phyloP scores from a whole-genome alignment of 164 flowering plant species.

The Annona cherimola region DNA sequence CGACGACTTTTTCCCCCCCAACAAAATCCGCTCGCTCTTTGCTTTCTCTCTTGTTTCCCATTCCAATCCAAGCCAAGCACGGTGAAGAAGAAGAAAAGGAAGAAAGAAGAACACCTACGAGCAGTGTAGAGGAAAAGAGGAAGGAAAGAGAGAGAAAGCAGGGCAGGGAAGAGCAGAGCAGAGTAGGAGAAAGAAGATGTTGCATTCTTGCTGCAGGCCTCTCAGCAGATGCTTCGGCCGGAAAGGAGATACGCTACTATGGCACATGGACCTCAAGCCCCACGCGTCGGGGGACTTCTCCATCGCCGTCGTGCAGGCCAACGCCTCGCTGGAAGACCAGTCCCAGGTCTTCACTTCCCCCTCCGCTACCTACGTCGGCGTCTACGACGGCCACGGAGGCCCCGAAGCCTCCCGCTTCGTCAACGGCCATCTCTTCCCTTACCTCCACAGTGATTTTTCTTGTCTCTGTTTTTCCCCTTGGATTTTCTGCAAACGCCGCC shows the following conservation, averaged over 20 bases:
- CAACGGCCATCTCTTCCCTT: constrained; percentile 39
- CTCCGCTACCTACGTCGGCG: constrained; percentile 48
- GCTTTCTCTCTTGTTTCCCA: neutral
- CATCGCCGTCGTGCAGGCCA: constrained; percentile 63
- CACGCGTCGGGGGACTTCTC: constrained; percentile 60
- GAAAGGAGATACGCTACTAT: constrained; percentile 34
- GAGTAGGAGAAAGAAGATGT: constrained; percentile 12
- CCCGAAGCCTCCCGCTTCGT: constrained; percentile 62
- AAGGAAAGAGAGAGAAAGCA: constrained; percentile 1
- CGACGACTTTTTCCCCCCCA: neutral
- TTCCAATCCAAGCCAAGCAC: neutral
- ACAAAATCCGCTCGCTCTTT: neutral
- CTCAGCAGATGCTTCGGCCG: constrained; percentile 35
- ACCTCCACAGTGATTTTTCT: constrained; percentile 21
- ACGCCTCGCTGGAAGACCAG: constrained; percentile 49
- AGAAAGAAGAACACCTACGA: neutral
- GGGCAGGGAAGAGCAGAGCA: neutral
- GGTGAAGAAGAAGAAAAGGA: neutral
- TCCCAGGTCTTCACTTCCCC: constrained; percentile 51
- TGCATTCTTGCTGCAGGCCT: constrained; percentile 21
- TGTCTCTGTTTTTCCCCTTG: neutral
- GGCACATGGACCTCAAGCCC: constrained; percentile 49
- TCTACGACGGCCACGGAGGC: constrained; percentile 67
- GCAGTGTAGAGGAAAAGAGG: neutral
- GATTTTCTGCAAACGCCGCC: neutral